Conservation (phyloP, 164 flowering plant species). For the Cinnamomum micranthum region DNA sequence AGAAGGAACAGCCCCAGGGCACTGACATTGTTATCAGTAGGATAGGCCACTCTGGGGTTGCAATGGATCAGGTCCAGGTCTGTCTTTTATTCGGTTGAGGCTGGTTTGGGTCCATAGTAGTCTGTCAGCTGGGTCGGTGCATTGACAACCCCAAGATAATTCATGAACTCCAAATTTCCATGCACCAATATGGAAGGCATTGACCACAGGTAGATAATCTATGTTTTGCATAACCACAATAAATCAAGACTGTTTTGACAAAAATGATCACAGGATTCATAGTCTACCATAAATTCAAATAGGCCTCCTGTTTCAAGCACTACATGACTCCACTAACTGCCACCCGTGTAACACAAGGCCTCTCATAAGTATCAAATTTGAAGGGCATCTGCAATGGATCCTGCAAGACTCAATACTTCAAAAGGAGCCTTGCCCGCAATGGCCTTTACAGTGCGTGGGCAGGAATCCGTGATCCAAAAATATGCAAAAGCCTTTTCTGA, state of each 20-base stretch:
- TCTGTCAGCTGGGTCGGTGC: too few species aligned
- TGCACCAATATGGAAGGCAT: background rate
- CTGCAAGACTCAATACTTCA: slow-evolving; percentile 88
- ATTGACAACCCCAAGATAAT: too few species aligned
- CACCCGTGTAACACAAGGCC: background rate
- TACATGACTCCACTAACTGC: background rate
- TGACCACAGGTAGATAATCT: background rate
- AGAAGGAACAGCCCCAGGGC: too few species aligned
- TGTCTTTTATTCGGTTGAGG: too few species aligned
- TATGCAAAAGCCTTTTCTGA: slow-evolving; percentile 56
- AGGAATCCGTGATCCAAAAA: slow-evolving; percentile 98
- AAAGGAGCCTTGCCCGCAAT: slow-evolving; percentile 77
- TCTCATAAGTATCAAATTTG: slow-evolving; percentile 48
- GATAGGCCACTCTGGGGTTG: too few species aligned
- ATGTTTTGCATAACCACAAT: background rate
- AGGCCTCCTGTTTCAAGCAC: background rate
- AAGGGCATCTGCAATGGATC: slow-evolving; percentile 91
- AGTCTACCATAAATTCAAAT: background rate
- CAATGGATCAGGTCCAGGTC: too few species aligned
- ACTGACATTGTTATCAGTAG: too few species aligned
- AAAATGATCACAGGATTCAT: background rate
- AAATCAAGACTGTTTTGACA: background rate
- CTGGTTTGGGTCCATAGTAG: too few species aligned
- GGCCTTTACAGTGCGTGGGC: slow-evolving; percentile 83
- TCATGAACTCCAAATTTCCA: background rate